Evolutionary conservation across 805 yeast species (phyloP).

Genomic region (Vanderwaltozyma yarrowii): DNA sequence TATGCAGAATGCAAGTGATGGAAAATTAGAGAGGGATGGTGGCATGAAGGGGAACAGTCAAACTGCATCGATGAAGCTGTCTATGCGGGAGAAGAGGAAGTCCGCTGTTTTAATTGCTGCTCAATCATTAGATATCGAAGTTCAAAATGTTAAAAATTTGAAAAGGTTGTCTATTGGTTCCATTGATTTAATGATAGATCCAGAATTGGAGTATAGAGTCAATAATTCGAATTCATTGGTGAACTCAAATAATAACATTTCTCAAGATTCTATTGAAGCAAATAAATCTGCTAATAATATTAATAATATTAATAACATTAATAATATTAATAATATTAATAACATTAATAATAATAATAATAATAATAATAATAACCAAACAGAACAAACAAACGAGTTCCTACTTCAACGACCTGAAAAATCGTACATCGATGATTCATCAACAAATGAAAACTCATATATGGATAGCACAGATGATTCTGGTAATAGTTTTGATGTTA

Average conservation of each 20-base stretch:
- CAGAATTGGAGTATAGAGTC: constrained; percentile 43
- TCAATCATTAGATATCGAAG: constrained; percentile 63
- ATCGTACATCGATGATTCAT: neutral
- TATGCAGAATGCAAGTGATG: neutral
- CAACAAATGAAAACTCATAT: too few species aligned
- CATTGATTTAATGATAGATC: constrained; percentile 42
- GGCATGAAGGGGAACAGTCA: too few species aligned
- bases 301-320: too few species aligned
- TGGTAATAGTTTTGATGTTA: constrained; percentile 22
- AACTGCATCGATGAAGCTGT: too few species aligned
- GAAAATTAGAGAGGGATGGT: too few species aligned
- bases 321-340: too few species aligned
- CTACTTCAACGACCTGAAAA: neutral
- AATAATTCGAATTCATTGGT: neutral
- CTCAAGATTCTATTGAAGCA: neutral
- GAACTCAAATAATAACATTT: neutral
- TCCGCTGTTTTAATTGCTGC: constrained; percentile 50
- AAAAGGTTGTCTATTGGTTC: constrained; percentile 62
- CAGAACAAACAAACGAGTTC: too few species aligned
- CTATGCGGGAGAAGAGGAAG: constrained; percentile 29
- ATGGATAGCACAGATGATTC: neutral
- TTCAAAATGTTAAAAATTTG: constrained; percentile 62
- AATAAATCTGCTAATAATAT: neutral
- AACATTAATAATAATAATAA: too few species aligned
- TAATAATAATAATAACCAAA: too few species aligned